Evolutionary conservation across 108 stramenopile species (phyloP).

Genomic region (Cyclotella baltica): DNA sequence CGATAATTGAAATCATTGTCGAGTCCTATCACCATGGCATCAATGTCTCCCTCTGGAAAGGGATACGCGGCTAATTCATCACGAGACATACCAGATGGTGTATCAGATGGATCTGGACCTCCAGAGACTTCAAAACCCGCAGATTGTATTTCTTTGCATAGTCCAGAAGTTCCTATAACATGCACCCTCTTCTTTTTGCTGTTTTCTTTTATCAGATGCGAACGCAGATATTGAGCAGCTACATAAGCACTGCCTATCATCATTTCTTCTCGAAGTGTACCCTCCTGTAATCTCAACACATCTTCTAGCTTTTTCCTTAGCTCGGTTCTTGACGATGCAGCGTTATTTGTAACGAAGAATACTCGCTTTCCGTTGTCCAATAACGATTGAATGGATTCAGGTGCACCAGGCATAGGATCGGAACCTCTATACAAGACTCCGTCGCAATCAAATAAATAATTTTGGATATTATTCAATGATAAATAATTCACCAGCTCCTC

Average conservation of each 20-base stretch:
- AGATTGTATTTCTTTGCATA: slow-evolving; percentile 70
- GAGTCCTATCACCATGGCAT: slow-evolving; percentile 83
- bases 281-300: slow-evolving; percentile 42
- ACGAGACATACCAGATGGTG: slow-evolving; percentile 62
- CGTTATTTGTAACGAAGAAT: slow-evolving; percentile 89
- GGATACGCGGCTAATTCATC: slow-evolving; percentile 68
- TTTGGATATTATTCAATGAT: slow-evolving; percentile 57
- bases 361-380: slow-evolving; percentile 63
- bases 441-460: slow-evolving; percentile 88
- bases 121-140: slow-evolving; percentile 65
- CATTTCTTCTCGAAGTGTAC: slow-evolving; percentile 61
- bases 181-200: slow-evolving; percentile 50
- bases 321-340: slow-evolving; percentile 67
- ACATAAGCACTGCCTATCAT: slow-evolving; percentile 81
- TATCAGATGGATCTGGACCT: slow-evolving; percentile 45
- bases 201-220: slow-evolving; percentile 30
- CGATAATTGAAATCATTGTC: slow-evolving; percentile 79
- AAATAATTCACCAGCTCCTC: slow-evolving; percentile 37
- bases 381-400: slow-evolving; percentile 60
- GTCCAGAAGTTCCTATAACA: slow-evolving; percentile 83
- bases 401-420: slow-evolving; percentile 67
- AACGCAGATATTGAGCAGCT: slow-evolving; percentile 60
- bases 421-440: slow-evolving; percentile 85
- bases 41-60: slow-evolving; percentile 63
- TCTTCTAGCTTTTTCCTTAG: slow-evolving; percentile 66